phyloP scores from a whole-genome alignment of 208 protist species.

The Phytomonas francai region DNA sequence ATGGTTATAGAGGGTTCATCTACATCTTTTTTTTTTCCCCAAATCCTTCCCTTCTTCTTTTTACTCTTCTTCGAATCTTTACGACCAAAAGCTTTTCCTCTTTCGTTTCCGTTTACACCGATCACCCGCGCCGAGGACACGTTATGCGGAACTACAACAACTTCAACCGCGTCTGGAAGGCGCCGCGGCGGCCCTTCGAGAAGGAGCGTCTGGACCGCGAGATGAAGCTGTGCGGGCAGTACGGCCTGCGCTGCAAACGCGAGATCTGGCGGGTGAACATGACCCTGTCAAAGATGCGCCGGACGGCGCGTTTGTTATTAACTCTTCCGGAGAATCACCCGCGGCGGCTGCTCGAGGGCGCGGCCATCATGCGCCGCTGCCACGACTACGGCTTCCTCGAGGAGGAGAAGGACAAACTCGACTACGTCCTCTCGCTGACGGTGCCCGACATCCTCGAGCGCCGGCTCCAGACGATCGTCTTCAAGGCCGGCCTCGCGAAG shows the following conservation, averaged over 20 bases:
- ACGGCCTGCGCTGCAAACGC: constrained; percentile 98
- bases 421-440: constrained; percentile 99
- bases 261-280: constrained; percentile 99
- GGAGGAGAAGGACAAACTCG: constrained; percentile 98
- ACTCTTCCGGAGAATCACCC: constrained; percentile 98
- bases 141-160: constrained; percentile 94
- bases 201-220: constrained; percentile 99
- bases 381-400: constrained; percentile 97
- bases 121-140: too few relatives aligned
- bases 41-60: constrained; percentile 8
- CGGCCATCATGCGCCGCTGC: constrained; percentile 98
- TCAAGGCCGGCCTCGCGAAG: constrained; percentile 98
- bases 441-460: constrained; percentile 99
- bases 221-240: constrained; percentile 99
- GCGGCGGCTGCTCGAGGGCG: constrained; percentile 96
- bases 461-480: constrained; percentile 99
- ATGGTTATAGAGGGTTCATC: too few relatives aligned
- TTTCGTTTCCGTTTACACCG: background rate
- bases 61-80: constrained; percentile 20
- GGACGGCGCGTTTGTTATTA: constrained; percentile 97
- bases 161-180: constrained; percentile 95
- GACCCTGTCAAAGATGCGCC: constrained; percentile 98
- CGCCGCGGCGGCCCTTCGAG: constrained; percentile 99
- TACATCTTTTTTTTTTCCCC: background rate
- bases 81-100: constrained; percentile 5